Conservation (phyloP, 805 yeast species). For the Kluyveromyces starmeri region DNA sequence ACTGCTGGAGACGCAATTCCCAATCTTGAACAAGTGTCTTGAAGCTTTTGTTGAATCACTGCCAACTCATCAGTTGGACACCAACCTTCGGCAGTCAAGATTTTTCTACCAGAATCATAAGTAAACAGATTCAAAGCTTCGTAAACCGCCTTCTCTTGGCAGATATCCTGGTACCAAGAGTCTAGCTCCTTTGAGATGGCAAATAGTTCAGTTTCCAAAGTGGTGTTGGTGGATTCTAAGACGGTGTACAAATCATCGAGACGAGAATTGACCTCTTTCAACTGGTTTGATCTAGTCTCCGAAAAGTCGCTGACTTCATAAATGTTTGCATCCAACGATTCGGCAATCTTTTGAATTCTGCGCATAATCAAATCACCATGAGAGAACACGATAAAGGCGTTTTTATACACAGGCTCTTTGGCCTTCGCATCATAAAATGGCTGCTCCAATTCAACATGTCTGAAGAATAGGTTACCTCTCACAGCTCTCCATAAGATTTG, state of each 20-base stretch:
- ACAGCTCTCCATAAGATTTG: constrained; percentile 67
- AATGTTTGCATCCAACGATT: constrained; percentile 55
- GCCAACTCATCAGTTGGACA: constrained; percentile 48
- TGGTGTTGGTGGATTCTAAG: constrained; percentile 39
- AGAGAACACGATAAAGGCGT: constrained; percentile 58
- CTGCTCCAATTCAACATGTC: constrained; percentile 46
- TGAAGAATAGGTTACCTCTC: constrained; percentile 62
- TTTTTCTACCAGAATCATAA: constrained; percentile 57
- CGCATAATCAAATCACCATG: constrained; percentile 57
- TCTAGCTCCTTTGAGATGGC: constrained; percentile 55
- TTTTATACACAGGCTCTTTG: constrained; percentile 42
- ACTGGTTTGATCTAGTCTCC: constrained; percentile 32
- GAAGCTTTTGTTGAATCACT: constrained; percentile 37
- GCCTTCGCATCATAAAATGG: constrained; percentile 48
- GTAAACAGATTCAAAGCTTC: constrained; percentile 56
- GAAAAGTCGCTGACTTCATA: constrained; percentile 44
- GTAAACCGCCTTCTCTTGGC: constrained; percentile 50
- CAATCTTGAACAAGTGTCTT: constrained; percentile 28
- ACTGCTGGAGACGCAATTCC: constrained; percentile 35
- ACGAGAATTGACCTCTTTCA: constrained; percentile 31
- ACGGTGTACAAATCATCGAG: constrained; percentile 43
- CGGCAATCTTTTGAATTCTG: constrained; percentile 57
- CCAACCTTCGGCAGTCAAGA: constrained; percentile 71
- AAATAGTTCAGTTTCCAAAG: constrained; percentile 55
- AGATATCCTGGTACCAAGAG: constrained; percentile 45